Evolutionary conservation across 352 stramenopile genomes (phyloP), one percentile per base, ranked within the genome.

Genomic region (Aphanomyces invadans): DNA sequence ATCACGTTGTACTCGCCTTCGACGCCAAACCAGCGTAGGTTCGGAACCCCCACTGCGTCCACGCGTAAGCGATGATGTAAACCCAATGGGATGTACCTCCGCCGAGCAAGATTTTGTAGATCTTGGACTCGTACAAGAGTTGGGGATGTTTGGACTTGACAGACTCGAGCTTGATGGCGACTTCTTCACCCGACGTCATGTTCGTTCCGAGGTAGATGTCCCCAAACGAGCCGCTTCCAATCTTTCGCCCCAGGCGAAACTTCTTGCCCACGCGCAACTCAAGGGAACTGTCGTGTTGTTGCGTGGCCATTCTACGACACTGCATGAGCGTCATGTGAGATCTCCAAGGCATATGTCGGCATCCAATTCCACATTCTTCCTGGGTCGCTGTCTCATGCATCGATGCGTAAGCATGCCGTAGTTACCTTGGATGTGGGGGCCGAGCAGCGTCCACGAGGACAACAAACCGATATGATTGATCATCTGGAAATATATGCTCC

Each of bases 1-100:
- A 99, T 99, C 33, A 99, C 97, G 71, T 99, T 99, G 86, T 99
- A 99, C 75, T 99, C 95, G 55, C 95, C 97, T 81, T 99, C 97
- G 25, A 99, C 96, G 48, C 97, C 97, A 74, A 99, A 99, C 96
- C 96, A 99, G 69, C 95, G 88, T 32, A 99, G 89, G 73, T 97
- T 98, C 3, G 97, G 96, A 61, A 99, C 98, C 51, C 97, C 97
- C 55, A 99, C 95, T 98, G 70, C 15, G 63, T 1, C 4, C 12
- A 42, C 54, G 71, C 33, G 63, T 36, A 62, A 39, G 67, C 42
- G 48, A 71, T 56, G 69, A 31, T 64, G 2, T 19, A 7, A 19
- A 59, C 5, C 56, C 29, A 61, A 52, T 12, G 10, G 9, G 2
- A 96, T 91, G 90, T 88, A 98, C 95, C 76, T 82, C 97, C 97